Evolutionary conservation across 1,139 yeast species (phyloP), one percentile per base, ranked within the genome.

Genomic region (Kodamaea suecica): DNA sequence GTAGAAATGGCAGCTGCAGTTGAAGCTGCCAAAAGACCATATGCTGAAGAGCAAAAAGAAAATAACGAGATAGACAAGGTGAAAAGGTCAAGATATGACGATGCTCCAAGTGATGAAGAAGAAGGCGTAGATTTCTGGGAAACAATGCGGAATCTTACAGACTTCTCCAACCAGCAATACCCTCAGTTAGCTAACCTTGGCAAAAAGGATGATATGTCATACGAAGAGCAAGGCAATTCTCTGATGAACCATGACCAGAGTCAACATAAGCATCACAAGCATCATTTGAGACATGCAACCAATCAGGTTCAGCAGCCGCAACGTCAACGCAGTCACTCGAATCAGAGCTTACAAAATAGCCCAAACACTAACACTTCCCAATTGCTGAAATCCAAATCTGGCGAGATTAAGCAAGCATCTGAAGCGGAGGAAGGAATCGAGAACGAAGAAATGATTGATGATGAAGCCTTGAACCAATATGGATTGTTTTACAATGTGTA

Each of bases 111-210:
- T 8, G 63, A 47, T 21, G 52, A 53, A 23, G 57, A 65, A 37
- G 67, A 61, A 38, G 86, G 78, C 12, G 48, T 75, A 23, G 87
- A 80, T 52, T 81, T 80, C 49, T 80, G 86, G 84, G 87, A 81
- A 45, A 75, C 79, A 2, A 70, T 82, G 73, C 66, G 83, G 38
- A 69, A 78, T 20, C 53, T 80, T 21, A 57, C 66, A 4, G 62
- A 55, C 27, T 23, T 50, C 11, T 58, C 72, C 3, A 63, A 59
- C 48, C 61, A 41, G 40, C 64, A 39, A n/a, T 13, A 23, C 14
- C 10, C n/a, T 19, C 14, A 17, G 19, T n/a, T n/a, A n/a, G n/a
- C n/a, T n/a, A n/a, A n/a, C n/a, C n/a, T n/a, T n/a, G n/a, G n/a
- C n/a, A n/a, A 8, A 7, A 4, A 15, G 23, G 12, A 24, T 23